Evolutionary conservation across 768 basidiomycete species (phyloP), one percentile per base, ranked within the genome.

Genomic region (Jaapia argillacea): DNA sequence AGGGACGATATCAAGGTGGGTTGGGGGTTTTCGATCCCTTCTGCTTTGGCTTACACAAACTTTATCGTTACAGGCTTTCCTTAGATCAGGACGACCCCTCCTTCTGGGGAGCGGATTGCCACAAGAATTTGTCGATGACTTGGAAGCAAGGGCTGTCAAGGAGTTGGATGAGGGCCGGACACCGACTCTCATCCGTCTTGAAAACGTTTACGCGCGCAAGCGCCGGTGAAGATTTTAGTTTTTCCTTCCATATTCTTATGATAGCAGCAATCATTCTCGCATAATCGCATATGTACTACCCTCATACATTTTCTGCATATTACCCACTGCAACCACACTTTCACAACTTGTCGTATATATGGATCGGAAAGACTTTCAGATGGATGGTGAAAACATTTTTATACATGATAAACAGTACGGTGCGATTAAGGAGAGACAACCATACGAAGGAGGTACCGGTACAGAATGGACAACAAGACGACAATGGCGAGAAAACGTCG

Each of bases 1-100:
- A 59, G 70, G 37, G 77, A 80, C n/a, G 80, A 83, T 53, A 62
- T 82, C 26, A 55, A 65, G 48, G 85, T 80, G 47, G 42, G 56
- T 51, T 37, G 22, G 25, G 31, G 31, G 23, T 45, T 18, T 35
- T 23, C 46, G 25, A 37, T 36, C 20, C 36, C 5, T 16, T 43
- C 58, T 48, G 21, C 37, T 16, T 26, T 18, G 13, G 20, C 44
- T n/a, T n/a, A n/a, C n/a, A n/a, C n/a, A n/a, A 18, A 4, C 18
- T 28, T 39, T 26, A 28, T 25, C 12, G 37, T 13, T 47, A 16
- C 48, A 87, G 81, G 66, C 72, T 12, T 85, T 88, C 54, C 53
- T 88, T 31, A 69, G 67, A 49, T 76, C 79, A 1, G 78, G 74
- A 14, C 68, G 81, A n/a, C 79, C 82, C 18, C 63, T 87, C 33